These are phyloP conservation scores for Euphorbia schlechtendalii DNA, from an alignment of 441 rosid species.

Conservation along the genomic window DNA sequence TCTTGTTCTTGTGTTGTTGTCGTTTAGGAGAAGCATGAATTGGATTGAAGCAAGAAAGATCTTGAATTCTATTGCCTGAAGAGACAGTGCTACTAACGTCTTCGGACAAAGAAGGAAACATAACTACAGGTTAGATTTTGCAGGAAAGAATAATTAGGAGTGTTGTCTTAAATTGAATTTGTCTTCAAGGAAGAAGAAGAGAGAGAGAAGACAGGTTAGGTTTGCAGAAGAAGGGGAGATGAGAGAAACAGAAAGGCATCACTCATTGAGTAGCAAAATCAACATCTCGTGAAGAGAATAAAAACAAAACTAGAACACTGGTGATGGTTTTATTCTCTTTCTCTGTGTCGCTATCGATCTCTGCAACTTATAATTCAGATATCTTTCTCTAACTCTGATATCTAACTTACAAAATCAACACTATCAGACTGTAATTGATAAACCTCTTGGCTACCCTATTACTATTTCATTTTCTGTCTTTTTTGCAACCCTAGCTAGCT, in stretches of 20 bases:
- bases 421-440: constrained; percentile 17
- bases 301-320: constrained; percentile 1
- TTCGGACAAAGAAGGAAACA: constrained; percentile 67
- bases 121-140: constrained; percentile 22
- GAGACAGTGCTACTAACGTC: constrained; percentile 64
- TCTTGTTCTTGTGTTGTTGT: constrained; percentile 52
- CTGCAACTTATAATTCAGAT: constrained; percentile 41
- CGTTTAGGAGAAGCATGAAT: constrained; percentile 30
- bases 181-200: constrained; percentile 22
- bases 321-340: constrained; percentile 68
- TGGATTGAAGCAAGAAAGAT: constrained; percentile 38
- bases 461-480: not conserved
- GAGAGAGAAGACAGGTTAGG: constrained; percentile 32
- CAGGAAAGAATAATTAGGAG: no score
- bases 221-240: constrained; percentile 27
- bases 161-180: not conserved
- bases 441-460: not conserved
- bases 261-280: constrained; percentile 46
- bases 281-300: constrained; percentile 43
- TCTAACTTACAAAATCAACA: constrained; percentile 35
- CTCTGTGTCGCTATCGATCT: constrained; percentile 62
- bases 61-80: constrained; percentile 51
- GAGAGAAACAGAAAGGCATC: constrained; percentile 52
- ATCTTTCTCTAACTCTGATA: constrained; percentile 22
- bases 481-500: constrained; percentile 18